Base-by-base conservation (phyloP, 148 eudicot species). In the Camellia granthamiana region DNA sequence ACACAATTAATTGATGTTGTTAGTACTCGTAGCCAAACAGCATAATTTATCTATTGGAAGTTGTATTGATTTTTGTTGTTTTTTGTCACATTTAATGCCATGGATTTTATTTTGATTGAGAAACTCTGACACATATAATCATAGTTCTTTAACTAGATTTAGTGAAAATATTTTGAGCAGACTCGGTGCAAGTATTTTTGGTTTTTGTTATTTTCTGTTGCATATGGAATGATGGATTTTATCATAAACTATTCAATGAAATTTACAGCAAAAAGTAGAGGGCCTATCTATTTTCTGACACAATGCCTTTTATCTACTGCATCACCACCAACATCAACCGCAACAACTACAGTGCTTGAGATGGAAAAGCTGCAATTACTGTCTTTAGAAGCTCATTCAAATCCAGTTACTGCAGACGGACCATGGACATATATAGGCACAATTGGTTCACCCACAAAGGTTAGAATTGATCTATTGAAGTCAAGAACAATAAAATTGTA, bases 241-340 rank as follows among this genome's bases (percentile, higher is more conserved):
- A 3, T 51, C 23, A 51, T 76, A 15, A 3, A 3, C 6, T 73
- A 60, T 74, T 78, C 62, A n/a, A 21, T 72, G 41, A 56, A 69
- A 81, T 88, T 74, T 84, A 89, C 93, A 95, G 98, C 88, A 76
- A 95, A 88, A 83, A 72, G 72, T 87, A 95, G 87, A 85, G 94
- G 88, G 54, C 78, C 82, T 51, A 80, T 86, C 47, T 84, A 81
- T 83, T 84, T 86, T 59, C 94, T 86, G 42, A 72, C 88, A 69
- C 96, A 90, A 81, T 91, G 96, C 71, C 68, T 86, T 74, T 78
- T 90, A 67, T 90, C 95, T 71, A 79, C 90, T 73, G 79, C 92
- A 49, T 80, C 94, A 72, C 85, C 88, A 49, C 88, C 94, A 49
- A 75, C 83, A 59, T 72, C 85, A 67, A 85, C 87, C 43, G 67